Evolutionary conservation across 257 asterid species (phyloP).

Genomic region (Perilla frutescens): DNA sequence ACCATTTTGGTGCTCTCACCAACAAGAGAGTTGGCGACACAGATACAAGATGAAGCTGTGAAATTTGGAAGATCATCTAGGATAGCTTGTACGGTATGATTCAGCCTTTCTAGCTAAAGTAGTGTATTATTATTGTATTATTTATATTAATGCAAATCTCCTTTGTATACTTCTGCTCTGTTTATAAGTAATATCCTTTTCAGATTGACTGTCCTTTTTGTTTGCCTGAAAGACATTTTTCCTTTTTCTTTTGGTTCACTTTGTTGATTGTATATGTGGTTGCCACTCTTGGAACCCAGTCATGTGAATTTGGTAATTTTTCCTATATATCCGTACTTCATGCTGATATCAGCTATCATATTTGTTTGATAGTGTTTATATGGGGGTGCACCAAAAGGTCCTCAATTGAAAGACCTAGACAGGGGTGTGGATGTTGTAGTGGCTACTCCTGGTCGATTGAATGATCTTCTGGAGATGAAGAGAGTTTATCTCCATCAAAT

Average conservation of each 20-base stretch:
- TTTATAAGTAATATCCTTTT: neutral
- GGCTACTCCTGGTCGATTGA: slow-evolving; percentile 96
- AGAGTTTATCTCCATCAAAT: slow-evolving; percentile 79
- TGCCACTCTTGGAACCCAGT: slow-evolving; percentile 2
- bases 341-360: slow-evolving; percentile 31
- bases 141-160: slow-evolving; percentile 16
- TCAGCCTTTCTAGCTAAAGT: slow-evolving; percentile 16
- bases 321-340: slow-evolving; percentile 6
- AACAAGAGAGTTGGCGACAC: slow-evolving; percentile 93
- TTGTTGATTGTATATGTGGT: slow-evolving; percentile 14
- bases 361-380: slow-evolving; percentile 64
- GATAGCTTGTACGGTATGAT: slow-evolving; percentile 85
- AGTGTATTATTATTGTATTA: slow-evolving; percentile 16
- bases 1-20: slow-evolving; percentile 92
- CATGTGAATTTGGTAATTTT: slow-evolving; percentile 13
- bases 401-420: slow-evolving; percentile 74
- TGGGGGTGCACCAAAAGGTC: slow-evolving; percentile 88
- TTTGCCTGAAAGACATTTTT: neutral
- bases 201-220: slow-evolving; percentile 1
- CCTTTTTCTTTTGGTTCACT: neutral
- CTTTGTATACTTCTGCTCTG: slow-evolving; percentile 13
- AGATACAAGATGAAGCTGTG: slow-evolving; percentile 88
- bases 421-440: slow-evolving; percentile 88
- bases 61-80: slow-evolving; percentile 81
- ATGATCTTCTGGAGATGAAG: slow-evolving; percentile 87